Percentiles rank a stretch among this genome's conserved stretches.
These are phyloP conservation scores for Wickerhamomyces sp. DNA, from an alignment of 1,139 yeast genomes.

Conservation along the genomic window DNA sequence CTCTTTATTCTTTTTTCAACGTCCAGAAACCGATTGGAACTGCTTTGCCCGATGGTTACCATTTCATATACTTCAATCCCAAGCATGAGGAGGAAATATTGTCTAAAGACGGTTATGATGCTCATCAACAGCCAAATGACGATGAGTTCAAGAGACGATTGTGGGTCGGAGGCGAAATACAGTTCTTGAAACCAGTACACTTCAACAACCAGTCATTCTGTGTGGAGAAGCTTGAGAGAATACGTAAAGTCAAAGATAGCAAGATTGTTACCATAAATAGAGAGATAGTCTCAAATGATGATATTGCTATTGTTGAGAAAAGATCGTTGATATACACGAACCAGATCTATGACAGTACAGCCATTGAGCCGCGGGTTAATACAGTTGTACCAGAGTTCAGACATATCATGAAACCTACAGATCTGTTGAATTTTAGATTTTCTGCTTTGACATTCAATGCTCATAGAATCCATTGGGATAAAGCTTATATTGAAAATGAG, in stretches of 20 bases:
- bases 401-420: constrained; percentile 20
- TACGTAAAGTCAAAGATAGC: constrained; percentile 33
- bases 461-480: constrained; percentile 77
- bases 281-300: constrained; percentile 25
- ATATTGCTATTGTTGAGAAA: constrained; percentile 24
- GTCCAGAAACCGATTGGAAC: constrained; percentile 14
- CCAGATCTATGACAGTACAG: constrained; percentile 15
- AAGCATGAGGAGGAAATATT: constrained; percentile 44
- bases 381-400: constrained; percentile 9
- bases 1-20: constrained; percentile 20
- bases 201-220: constrained; percentile 38
- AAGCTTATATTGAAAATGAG: constrained; percentile 51
- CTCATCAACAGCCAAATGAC: constrained; percentile 64
- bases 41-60: constrained; percentile 44
- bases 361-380: constrained; percentile 1
- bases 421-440: constrained; percentile 46
- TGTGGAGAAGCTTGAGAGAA: constrained; percentile 38
- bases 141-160: constrained; percentile 51
- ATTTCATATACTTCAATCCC: constrained; percentile 61
- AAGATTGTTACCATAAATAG: constrained; percentile 45
- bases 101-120: constrained; percentile 77
- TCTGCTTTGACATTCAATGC: constrained; percentile 76
- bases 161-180: constrained; percentile 76
- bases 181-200: constrained; percentile 34
- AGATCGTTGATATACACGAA: constrained; percentile 34